These are phyloP conservation scores for Xanthoceras sorbifolium DNA, from an alignment of 345 rosid species.

Conservation along the genomic window DNA sequence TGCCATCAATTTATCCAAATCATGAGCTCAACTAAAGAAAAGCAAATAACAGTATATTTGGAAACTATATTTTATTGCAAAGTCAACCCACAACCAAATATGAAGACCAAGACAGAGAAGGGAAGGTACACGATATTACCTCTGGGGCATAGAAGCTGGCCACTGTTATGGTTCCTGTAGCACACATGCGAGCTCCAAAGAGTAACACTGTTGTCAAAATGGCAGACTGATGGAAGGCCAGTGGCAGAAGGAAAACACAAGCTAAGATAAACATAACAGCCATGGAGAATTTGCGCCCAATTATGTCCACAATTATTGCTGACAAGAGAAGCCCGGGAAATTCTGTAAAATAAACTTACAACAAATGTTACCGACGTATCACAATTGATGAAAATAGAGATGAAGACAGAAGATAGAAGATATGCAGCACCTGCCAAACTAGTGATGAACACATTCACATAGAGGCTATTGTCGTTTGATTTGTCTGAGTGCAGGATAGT, in stretches of 20 bases:
- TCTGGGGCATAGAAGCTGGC: conserved; percentile 60
- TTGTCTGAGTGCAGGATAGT: conserved; percentile 12
- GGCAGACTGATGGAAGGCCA: conserved; percentile 42
- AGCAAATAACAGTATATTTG: neutral
- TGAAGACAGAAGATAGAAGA: neutral
- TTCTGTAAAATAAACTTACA: conserved; percentile 34
- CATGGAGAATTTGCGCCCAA: conserved; percentile 62
- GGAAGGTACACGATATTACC: no score
- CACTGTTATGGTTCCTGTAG: conserved; percentile 46
- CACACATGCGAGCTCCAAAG: conserved; percentile 63
- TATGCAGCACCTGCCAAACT: conserved; percentile 22
- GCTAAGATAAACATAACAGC: conserved; percentile 41
- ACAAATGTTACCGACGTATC: neutral
- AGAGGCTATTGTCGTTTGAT: conserved; percentile 31
- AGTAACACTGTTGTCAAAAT: conserved; percentile 44
- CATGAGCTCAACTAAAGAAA: neutral
- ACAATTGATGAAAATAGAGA: neutral
- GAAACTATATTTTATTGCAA: neutral
- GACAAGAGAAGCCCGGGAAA: conserved; percentile 59
- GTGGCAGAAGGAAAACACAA: conserved; percentile 52
- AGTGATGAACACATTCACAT: conserved; percentile 46
- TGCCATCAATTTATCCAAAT: neutral
- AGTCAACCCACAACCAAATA: no score
- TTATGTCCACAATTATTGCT: conserved; percentile 52
- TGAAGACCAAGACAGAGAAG: no score